phyloP scores from a whole-genome alignment of 768 basidiomycete species.

The Trametes cingulata region DNA sequence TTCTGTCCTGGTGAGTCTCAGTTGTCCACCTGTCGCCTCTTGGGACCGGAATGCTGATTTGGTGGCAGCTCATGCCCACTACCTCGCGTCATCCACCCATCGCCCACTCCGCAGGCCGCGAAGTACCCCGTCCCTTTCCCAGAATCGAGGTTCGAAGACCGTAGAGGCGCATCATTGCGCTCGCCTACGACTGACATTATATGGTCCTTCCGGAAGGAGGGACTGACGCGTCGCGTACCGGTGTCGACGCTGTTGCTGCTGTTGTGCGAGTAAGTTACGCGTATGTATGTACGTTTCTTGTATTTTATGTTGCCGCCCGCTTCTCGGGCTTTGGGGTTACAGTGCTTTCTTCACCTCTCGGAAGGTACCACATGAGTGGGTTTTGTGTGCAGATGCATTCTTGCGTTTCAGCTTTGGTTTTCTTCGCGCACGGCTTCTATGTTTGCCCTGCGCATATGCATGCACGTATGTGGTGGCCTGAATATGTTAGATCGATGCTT shows the following conservation, averaged over 20 bases:
- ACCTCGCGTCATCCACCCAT: background rate
- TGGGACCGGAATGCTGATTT: background rate
- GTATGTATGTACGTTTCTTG: slow-evolving; percentile 12
- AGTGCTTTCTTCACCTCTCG: background rate
- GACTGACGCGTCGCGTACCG: background rate
- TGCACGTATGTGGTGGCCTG: too few relatives aligned
- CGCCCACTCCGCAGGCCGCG: background rate
- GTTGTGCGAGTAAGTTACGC: slow-evolving; percentile 17
- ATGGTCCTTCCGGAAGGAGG: too few relatives aligned
- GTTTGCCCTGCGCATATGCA: too few relatives aligned
- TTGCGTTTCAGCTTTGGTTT: too few relatives aligned
- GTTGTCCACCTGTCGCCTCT: background rate
- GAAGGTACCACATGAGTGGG: too few relatives aligned
- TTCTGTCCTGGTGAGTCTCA: slow-evolving; percentile 7
- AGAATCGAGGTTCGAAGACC: background rate
- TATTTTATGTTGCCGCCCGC: background rate
- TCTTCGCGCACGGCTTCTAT: too few relatives aligned
- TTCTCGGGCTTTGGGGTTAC: background rate
- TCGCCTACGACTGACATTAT: too few relatives aligned
- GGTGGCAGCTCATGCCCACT: background rate
- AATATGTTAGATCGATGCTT: too few relatives aligned
- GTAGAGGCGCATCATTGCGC: background rate
- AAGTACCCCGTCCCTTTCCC: too few relatives aligned
- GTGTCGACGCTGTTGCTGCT: background rate
- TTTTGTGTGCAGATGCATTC: too few relatives aligned